These are phyloP conservation scores for Termitomyces heimii DNA, from an alignment of 768 basidiomycete genomes.

Conservation along the genomic window DNA sequence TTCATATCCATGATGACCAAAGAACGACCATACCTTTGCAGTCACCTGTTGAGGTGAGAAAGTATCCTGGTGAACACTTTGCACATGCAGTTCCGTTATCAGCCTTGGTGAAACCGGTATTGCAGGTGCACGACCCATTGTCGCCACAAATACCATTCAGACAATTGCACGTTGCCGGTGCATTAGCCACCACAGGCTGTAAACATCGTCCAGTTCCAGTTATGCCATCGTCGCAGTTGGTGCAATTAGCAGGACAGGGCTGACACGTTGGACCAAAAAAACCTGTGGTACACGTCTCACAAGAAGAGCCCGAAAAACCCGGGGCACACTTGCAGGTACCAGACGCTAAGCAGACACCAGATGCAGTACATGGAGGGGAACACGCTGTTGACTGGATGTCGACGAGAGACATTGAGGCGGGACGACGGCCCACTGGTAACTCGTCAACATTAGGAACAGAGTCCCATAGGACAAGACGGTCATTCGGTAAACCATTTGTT, in stretches of 20 bases:
- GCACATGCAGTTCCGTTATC: conserved; percentile 64
- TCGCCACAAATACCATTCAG: conserved; percentile 68
- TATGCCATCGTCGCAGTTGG: conserved; percentile 70
- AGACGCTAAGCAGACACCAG: conserved; percentile 52
- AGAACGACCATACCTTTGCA: conserved; percentile 45
- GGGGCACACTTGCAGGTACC: conserved; percentile 65
- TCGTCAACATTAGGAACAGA: conserved; percentile 73
- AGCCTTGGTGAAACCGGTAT: conserved; percentile 52
- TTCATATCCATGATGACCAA: not conserved
- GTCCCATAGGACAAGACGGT: conserved; percentile 69
- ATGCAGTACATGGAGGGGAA: conserved; percentile 60
- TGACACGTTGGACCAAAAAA: conserved; percentile 70
- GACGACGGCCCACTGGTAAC: conserved; percentile 43
- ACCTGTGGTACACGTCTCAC: conserved; percentile 64
- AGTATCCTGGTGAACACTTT: conserved; percentile 60
- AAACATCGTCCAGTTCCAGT: conserved; percentile 71
- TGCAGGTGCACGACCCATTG: conserved; percentile 61
- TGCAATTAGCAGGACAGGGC: conserved; percentile 59
- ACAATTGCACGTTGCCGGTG: conserved; percentile 69
- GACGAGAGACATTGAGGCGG: conserved; percentile 48
- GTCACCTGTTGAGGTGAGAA: conserved; percentile 47
- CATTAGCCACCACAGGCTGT: conserved; percentile 32
- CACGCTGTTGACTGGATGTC: conserved; percentile 58
- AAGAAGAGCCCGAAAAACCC: conserved; percentile 71
- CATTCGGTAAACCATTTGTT: conserved; percentile 33